A percentile compares a stretch with the other conserved stretches of the same genome.
These are phyloP conservation scores for Crithidia bombi DNA, from an alignment of 208 protist genomes.

Conservation along the genomic window DNA sequence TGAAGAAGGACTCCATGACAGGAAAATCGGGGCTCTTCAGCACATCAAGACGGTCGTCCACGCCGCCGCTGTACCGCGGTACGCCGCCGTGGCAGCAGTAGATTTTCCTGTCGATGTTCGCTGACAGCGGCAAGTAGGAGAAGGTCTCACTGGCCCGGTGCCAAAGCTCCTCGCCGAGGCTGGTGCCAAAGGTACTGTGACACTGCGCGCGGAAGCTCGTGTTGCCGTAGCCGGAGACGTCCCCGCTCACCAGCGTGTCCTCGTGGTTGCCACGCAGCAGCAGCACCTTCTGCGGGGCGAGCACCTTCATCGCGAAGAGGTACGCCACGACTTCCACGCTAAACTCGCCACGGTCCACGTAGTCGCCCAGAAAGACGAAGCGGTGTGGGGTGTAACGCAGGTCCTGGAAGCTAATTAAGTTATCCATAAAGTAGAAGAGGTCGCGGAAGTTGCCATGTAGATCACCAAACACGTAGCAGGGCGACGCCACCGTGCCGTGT, in stretches of 20 bases:
- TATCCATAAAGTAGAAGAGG: slow-evolving; percentile 94
- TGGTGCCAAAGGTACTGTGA: slow-evolving; percentile 76
- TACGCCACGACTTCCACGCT: slow-evolving; percentile 93
- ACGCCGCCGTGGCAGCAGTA: slow-evolving; percentile 96
- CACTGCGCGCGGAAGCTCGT: slow-evolving; percentile 92
- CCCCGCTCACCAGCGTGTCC: slow-evolving; percentile 91
- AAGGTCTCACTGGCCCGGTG: slow-evolving; percentile 84
- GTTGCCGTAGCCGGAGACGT: slow-evolving; percentile 88
- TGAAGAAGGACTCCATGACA: slow-evolving; percentile 83
- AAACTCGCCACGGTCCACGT: slow-evolving; percentile 97
- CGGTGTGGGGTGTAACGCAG: slow-evolving; percentile 91
- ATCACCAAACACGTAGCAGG: slow-evolving; percentile 95
- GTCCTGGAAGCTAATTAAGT: slow-evolving; percentile 91
- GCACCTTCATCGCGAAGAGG: slow-evolving; percentile 92
- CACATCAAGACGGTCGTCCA: slow-evolving; percentile 78
- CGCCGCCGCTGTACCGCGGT: slow-evolving; percentile 83
- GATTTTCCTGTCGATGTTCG: slow-evolving; percentile 92
- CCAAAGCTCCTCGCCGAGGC: slow-evolving; percentile 90
- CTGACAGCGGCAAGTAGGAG: slow-evolving; percentile 86
- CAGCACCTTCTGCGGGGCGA: slow-evolving; percentile 90
- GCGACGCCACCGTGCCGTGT: slow-evolving; percentile 69
- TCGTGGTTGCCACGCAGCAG: slow-evolving; percentile 96
- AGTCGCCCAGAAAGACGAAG: slow-evolving; percentile 99
- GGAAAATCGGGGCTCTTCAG: slow-evolving; percentile 80
- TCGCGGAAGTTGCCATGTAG: slow-evolving; percentile 95